Conservation (phyloP, 352 stramenopile genomes). For the Phytophthora pseudosyringae region DNA sequence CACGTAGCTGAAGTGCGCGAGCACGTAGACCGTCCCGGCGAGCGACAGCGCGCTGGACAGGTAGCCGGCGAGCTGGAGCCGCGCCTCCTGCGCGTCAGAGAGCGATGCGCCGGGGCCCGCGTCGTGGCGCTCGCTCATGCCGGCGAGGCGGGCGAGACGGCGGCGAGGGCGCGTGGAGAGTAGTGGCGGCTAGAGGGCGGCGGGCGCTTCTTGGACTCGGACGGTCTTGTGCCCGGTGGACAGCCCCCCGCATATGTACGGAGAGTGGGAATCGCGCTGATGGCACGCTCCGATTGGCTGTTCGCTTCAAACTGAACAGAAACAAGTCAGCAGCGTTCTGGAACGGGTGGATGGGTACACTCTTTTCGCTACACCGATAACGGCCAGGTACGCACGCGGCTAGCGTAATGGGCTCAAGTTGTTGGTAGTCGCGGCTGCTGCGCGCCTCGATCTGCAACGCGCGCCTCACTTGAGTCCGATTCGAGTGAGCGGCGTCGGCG, state of each 20-base stretch:
- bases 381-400: not conserved
- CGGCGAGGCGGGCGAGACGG: slow-evolving; percentile 3
- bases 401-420: too few relatives aligned
- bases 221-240: slow-evolving; percentile 4
- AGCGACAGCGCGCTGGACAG: slow-evolving; percentile 63
- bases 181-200: slow-evolving; percentile 3
- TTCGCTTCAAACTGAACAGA: slow-evolving; percentile 24
- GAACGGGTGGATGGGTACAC: slow-evolving; percentile 14
- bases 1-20: slow-evolving; percentile 62
- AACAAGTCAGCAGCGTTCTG: slow-evolving; percentile 23
- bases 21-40: slow-evolving; percentile 66
- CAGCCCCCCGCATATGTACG: slow-evolving; percentile 7
- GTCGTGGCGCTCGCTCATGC: slow-evolving; percentile 30
- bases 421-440: slow-evolving; percentile 21
- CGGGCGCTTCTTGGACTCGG: not conserved
- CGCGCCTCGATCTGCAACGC: not conserved
- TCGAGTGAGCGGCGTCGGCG: not conserved
- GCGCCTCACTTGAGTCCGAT: not conserved
- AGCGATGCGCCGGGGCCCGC: slow-evolving; percentile 27
- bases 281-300: slow-evolving; percentile 22
- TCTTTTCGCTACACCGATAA: not conserved
- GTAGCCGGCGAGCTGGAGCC: slow-evolving; percentile 54
- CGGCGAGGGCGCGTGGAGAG: slow-evolving; percentile 1
- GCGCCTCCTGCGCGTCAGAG: slow-evolving; percentile 28
- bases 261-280: slow-evolving; percentile 21